These are phyloP conservation scores for Penicillium roqueforti DNA, from an alignment of 495 filamentous ascomycete genomes.

Conservation along the genomic window DNA sequence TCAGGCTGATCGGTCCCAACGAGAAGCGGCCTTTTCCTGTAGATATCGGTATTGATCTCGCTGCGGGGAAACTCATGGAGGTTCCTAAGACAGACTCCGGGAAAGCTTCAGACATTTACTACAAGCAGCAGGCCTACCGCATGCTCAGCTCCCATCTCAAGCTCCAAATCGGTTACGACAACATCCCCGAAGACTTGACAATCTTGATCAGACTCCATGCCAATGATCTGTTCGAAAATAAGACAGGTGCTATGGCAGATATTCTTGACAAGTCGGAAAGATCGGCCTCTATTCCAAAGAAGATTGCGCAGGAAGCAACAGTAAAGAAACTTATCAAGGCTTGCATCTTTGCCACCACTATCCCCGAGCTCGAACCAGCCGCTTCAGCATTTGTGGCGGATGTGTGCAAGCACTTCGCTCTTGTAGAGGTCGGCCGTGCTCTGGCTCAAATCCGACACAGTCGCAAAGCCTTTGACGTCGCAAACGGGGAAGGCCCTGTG, in stretches of 20 bases:
- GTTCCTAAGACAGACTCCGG: constrained; percentile 57
- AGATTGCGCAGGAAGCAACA: constrained; percentile 70
- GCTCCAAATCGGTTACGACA: constrained; percentile 81
- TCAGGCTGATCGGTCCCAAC: constrained; percentile 82
- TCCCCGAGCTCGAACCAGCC: constrained; percentile 71
- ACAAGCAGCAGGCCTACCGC: constrained; percentile 89
- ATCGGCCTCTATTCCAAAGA: constrained; percentile 79
- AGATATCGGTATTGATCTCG: constrained; percentile 78
- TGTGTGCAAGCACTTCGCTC: constrained; percentile 80
- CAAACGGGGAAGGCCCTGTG: constrained; percentile 79
- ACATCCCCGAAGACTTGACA: constrained; percentile 81
- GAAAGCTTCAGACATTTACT: constrained; percentile 75
- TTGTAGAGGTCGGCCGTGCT: constrained; percentile 83
- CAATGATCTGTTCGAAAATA: constrained; percentile 70
- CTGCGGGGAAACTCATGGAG: constrained; percentile 81
- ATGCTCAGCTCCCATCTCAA: constrained; percentile 85
- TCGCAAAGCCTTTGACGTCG: constrained; percentile 72
- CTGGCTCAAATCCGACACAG: constrained; percentile 70
- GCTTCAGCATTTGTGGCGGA: constrained; percentile 71
- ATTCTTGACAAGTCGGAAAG: constrained; percentile 65
- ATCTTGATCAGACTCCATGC: constrained; percentile 81
- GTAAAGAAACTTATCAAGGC: constrained; percentile 86
- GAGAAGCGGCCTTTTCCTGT: constrained; percentile 84
- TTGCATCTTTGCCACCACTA: constrained; percentile 76
- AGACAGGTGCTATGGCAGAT: constrained; percentile 58